Evolutionary conservation across 129 eudicot genomes (phyloP).

Genomic region (Lactuca saligna): DNA sequence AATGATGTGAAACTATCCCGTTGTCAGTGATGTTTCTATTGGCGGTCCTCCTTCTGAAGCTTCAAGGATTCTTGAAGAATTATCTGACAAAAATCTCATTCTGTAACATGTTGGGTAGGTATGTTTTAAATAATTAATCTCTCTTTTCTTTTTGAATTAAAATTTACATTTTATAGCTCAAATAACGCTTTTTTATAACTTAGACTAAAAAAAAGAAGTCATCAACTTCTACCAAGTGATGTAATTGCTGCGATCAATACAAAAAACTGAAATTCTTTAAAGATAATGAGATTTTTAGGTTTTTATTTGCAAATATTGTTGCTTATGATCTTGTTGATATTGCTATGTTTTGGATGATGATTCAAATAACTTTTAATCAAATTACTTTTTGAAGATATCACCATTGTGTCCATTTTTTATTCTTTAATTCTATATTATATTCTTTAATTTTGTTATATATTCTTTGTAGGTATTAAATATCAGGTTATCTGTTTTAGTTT

Average conservation of each 20-base stretch:
- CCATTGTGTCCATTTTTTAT: too few species aligned
- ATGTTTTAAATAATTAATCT: conserved; percentile 18
- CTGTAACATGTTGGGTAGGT: conserved; percentile 98
- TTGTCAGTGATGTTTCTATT: too few species aligned
- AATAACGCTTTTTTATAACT: conserved; percentile 14
- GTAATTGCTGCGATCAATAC: conserved; percentile 87
- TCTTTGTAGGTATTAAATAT: too few species aligned
- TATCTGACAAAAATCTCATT: conserved; percentile 71
- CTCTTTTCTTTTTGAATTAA: not conserved
- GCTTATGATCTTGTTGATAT: conserved; percentile 10
- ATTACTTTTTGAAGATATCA: too few species aligned
- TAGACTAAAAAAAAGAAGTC: conserved; percentile 78
- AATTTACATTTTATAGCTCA: conserved; percentile 4
- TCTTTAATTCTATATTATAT: too few species aligned
- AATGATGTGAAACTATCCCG: conserved; percentile 43
- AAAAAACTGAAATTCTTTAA: conserved; percentile 78
- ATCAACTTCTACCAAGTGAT: conserved; percentile 77
- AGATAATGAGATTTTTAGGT: conserved; percentile 38
- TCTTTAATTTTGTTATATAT: too few species aligned
- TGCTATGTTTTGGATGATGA: not conserved
- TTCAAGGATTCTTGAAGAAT: conserved; percentile 75
- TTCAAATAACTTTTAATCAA: too few species aligned
- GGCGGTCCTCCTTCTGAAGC: conserved; percentile 45
- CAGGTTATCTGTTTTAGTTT: too few species aligned
- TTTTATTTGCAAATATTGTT: not conserved